Percentiles rank a stretch among this genome's conserved stretches.
These are phyloP conservation scores for Globomyces pollinis-pini DNA, from an alignment of 192 early-diverging fungal genomes.

Conservation along the genomic window DNA sequence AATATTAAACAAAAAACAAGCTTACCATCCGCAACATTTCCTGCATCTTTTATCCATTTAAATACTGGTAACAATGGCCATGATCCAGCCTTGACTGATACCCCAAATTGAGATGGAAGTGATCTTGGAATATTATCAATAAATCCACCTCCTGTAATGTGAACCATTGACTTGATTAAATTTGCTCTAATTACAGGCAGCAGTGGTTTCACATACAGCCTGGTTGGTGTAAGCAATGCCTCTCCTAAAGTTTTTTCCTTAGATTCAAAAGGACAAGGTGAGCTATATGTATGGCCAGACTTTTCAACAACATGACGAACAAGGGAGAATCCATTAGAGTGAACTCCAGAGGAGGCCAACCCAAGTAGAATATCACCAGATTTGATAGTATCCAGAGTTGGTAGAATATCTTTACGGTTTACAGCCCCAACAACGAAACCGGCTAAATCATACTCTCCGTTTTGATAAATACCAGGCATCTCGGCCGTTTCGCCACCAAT, in stretches of 20 bases:
- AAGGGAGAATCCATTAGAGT: slow-evolving; percentile 99
- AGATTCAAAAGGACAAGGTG: slow-evolving; percentile 76
- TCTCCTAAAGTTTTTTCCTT: slow-evolving; percentile 62
- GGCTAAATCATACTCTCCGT: slow-evolving; percentile 83
- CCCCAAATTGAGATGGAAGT: slow-evolving; percentile 75
- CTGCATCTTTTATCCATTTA: slow-evolving; percentile 84
- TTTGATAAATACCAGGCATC: slow-evolving; percentile 93
- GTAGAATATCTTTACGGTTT: slow-evolving; percentile 81
- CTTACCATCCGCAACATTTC: slow-evolving; percentile 61
- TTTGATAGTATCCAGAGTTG: slow-evolving; percentile 66
- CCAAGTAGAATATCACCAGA: slow-evolving; percentile 83
- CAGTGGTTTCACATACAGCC: slow-evolving; percentile 91
- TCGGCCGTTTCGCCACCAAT: slow-evolving; percentile 99
- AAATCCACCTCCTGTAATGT: slow-evolving; percentile 99
- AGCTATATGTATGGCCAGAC: slow-evolving; percentile 64
- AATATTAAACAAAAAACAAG: slow-evolving; percentile 13
- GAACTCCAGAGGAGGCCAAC: slow-evolving; percentile 90
- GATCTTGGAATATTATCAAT: slow-evolving; percentile 96
- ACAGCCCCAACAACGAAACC: slow-evolving; percentile 97
- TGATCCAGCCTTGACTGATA: slow-evolving; percentile 66
- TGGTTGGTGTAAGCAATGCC: slow-evolving; percentile 84
- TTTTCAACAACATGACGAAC: slow-evolving; percentile 76
- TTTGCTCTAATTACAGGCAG: slow-evolving; percentile 66
- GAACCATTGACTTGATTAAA: slow-evolving; percentile 91
- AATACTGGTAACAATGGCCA: slow-evolving; percentile 91